Conservation (phyloP, 768 basidiomycete genomes). For the Hericium alpestre region DNA sequence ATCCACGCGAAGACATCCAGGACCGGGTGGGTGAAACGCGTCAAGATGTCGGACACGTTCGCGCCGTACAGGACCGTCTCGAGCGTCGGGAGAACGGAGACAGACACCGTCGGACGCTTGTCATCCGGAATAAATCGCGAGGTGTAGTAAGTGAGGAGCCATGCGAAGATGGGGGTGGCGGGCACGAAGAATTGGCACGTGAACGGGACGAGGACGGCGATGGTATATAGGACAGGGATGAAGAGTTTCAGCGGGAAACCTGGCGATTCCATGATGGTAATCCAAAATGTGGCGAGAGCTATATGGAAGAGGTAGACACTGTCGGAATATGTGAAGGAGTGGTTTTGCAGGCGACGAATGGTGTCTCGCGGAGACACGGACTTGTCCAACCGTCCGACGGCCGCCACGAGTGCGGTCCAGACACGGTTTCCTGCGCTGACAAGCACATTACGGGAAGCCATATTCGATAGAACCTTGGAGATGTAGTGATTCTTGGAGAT, state of each 20-base stretch:
- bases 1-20: conserved; percentile 94
- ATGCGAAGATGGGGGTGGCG: conserved; percentile 77
- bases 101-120: conserved; percentile 77
- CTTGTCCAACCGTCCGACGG: conserved; percentile 61
- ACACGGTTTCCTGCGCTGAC: conserved; percentile 11
- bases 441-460: conserved; percentile 3
- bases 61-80: conserved; percentile 94
- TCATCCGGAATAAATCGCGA: conserved; percentile 73
- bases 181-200: conserved; percentile 88
- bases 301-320: conserved; percentile 56
- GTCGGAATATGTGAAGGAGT: conserved; percentile 49
- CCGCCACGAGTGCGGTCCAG: conserved; percentile 43
- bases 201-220: conserved; percentile 69
- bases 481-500: background rate
- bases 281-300: conserved; percentile 56
- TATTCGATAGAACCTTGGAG: background rate
- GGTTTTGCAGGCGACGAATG: conserved; percentile 42
- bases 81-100: conserved; percentile 86
- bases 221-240: conserved; percentile 62
- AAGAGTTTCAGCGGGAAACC: conserved; percentile 63
- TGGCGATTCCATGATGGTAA: conserved; percentile 60
- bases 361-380: conserved; percentile 65
- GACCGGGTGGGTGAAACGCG: conserved; percentile 83
- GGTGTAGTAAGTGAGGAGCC: conserved; percentile 79
- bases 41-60: conserved; percentile 95